A percentile compares a stretch with the other conserved stretches of the same genome.
phyloP scores from a whole-genome alignment of 1,284 basidiomycete genomes.

The Moniliophthora roreri region DNA sequence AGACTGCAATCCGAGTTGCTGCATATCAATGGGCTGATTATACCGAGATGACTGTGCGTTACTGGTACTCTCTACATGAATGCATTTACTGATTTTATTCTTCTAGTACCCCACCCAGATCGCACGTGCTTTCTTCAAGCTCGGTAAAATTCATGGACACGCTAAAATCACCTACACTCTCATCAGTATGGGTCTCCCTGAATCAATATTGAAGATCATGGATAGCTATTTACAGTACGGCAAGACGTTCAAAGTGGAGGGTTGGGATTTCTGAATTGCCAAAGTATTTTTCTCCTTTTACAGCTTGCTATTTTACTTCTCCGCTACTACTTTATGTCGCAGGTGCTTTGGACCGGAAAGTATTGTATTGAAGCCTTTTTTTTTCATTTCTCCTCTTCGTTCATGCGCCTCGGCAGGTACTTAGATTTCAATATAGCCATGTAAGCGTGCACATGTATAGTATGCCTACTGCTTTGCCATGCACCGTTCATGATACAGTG shows the following conservation, averaged over 20 bases:
- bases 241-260: constrained; percentile 80
- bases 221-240: constrained; percentile 81
- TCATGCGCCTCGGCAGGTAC: background rate
- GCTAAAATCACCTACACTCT: constrained; percentile 94
- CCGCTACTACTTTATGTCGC: background rate
- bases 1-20: constrained; percentile 89
- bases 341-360: too few species aligned
- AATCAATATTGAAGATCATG: constrained; percentile 84
- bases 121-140: constrained; percentile 87
- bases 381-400: background rate
- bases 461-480: too few species aligned
- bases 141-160: constrained; percentile 92
- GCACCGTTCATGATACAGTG: too few species aligned
- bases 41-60: constrained; percentile 78
- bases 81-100: too few species aligned
- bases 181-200: constrained; percentile 89
- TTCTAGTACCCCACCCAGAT: constrained; percentile 87
- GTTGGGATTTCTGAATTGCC: constrained; percentile 61
- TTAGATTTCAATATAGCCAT: background rate
- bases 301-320: background rate
- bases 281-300: constrained; percentile 3
- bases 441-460: too few species aligned
- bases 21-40: constrained; percentile 90
- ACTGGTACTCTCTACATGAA: too few species aligned
- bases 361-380: background rate